phyloP scores from a whole-genome alignment of 2,329 filamentous ascomycete genomes.

The Lecanosticta acicola region DNA sequence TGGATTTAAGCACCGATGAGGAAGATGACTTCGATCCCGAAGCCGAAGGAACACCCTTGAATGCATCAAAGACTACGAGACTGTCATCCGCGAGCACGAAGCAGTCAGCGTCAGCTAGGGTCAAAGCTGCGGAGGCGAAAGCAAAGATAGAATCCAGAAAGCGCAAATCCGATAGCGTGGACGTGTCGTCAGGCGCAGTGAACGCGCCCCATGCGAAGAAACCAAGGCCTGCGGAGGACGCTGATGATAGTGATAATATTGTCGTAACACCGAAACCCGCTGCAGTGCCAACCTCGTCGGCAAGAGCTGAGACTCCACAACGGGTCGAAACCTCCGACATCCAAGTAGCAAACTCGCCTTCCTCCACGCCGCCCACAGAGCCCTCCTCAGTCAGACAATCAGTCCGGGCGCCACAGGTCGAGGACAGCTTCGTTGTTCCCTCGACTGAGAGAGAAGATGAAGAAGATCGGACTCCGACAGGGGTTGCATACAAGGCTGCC shows the following conservation, averaged over 20 bases:
- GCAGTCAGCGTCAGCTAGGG: constrained; percentile 1
- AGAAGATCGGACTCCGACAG: constrained; percentile 16
- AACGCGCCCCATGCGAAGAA: constrained; percentile 2
- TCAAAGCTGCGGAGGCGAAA: constrained; percentile 1
- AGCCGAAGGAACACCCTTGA: constrained; percentile 62
- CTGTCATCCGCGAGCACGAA: constrained; percentile 15
- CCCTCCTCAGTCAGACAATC: constrained; percentile 29
- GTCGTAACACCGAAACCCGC: background rate
- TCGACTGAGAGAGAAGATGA: constrained; percentile 15
- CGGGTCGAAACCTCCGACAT: constrained; percentile 22
- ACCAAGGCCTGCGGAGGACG: background rate
- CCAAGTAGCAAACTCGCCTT: constrained; percentile 31
- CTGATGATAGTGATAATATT: constrained; percentile 9
- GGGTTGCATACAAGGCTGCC: constrained; percentile 14
- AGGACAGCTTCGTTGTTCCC: constrained; percentile 14
- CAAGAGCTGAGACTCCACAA: constrained; percentile 18
- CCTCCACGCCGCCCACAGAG: constrained; percentile 28
- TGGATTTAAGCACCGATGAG: constrained; percentile 26
- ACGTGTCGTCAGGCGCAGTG: constrained; percentile 16
- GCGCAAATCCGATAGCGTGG: constrained; percentile 24
- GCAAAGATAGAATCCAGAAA: constrained; percentile 21
- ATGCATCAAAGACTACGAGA: constrained; percentile 41
- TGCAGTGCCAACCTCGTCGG: constrained; percentile 12
- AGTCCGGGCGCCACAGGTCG: constrained; percentile 14
- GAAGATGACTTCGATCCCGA: constrained; percentile 52